Base-by-base conservation (phyloP, 2,329 filamentous ascomycete genomes). In the Huntiella bhutanensis region DNA sequence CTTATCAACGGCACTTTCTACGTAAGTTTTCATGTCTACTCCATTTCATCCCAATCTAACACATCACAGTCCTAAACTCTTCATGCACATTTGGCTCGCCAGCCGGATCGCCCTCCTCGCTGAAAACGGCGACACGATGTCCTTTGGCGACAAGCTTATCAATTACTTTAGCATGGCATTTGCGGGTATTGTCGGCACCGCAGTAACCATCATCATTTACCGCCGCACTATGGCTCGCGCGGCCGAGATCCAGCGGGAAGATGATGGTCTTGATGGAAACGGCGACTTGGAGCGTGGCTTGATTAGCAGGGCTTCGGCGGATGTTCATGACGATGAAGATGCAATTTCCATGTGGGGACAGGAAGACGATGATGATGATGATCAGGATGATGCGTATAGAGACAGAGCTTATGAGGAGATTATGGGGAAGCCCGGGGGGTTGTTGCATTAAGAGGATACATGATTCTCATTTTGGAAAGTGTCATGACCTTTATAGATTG, bases 51-150 rank as follows among this genome's bases (percentile, higher is more conserved):
- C 35, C 36, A 5, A 39, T 22, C 41, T 49, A 47, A 48, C 45
- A 38, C 17, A 19, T n/a, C n/a, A 45, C 44, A 75, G 70, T 11
- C 91, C 91, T 5, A 98, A 96, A 57, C 68, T 98, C 13, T 68
- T 96, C 49, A 77, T 98, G 43, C 84, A 93, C 58, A 76, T 93
- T 54, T 98, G 95, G 63, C 85, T 98, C 55, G 91, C 91, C 51
- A 79, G 75, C 56, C 74, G 86, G 47, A 67, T 98, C 12, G 85
- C 84, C 39, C 68, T 79, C 45, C 75, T 98, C 33, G 84, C 82
- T n/a, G 82, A 93, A 55, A 73, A 75, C 48, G 82, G 80, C 52
- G 84, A 83, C 57, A 73, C 80, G 54, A 95, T 96, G 88, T 77
- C 82, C 50, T 62, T 71, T 3, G 70, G 71, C 52, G 82, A 83